Evolutionary conservation across 768 basidiomycete species (phyloP), one percentile per base, ranked within the genome.

Genomic region (Naganishia kalamii): DNA sequence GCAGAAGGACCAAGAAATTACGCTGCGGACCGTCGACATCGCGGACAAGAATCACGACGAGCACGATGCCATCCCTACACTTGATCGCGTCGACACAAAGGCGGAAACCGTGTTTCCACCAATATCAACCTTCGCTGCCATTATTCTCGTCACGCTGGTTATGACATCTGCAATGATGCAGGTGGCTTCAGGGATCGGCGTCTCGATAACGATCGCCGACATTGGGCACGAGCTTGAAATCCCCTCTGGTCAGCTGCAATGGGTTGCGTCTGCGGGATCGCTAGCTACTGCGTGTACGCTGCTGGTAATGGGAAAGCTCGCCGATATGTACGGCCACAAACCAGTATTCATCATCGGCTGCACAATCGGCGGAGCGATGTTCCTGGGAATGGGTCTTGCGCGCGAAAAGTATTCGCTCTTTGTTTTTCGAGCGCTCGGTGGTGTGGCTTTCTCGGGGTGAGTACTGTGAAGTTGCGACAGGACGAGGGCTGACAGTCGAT

Each of bases 241-340:
- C 3, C 48, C 48, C 32, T 49, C 48, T 11, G 48, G 48, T 30
- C 48, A 49, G 32, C 32, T 49, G 48, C 48, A 49, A 30, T 49
- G 48, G 48, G 48, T 49, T 4, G 48, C 48, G 10, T 49, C 48
- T 4, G 48, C 48, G 27, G 48, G 48, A 11, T 49, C 48, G 15
- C 48, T 49, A 10, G 48, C 48, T 15, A 49, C 48, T 17, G 48
- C 48, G 4, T 49, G 48, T 49, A 49, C 48, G 11, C 27, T 49
- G 27, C 19, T 49, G 27, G 48, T 49, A 17, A 29, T 30, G 48
- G 48, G 48, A 25, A 49, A 49, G 48, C 48, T 49, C 48, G 48
- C 48, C 8, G 48, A 49, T 13, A 49, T 49, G 48, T 49, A 49
- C 19, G 48, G 48, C 48, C 48, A 49, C 48, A 49, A 49, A 49